A percentile compares a stretch with the other conserved stretches of the same genome.
Conservation (phyloP, 1,284 basidiomycete species). For the Malassezia dermatis region DNA sequence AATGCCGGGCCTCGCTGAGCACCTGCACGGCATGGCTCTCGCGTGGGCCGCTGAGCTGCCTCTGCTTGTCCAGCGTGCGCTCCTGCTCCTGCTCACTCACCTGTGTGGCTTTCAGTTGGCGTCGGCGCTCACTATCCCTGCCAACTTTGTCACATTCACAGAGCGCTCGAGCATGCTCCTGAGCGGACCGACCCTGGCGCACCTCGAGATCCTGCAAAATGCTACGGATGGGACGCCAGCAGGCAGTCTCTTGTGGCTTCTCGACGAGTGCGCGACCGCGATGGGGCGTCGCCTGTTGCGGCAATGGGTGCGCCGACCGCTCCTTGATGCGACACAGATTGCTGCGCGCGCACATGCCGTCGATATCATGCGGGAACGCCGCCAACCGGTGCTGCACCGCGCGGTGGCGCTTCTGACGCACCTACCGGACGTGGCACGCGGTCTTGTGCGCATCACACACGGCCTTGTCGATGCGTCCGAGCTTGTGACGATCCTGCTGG, state of each 20-base stretch:
- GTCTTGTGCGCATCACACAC: conserved; percentile 78
- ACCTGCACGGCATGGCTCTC: background rate
- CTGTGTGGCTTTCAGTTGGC: conserved; percentile 64
- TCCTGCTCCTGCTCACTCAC: conserved; percentile 68
- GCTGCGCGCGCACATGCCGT: conserved; percentile 71
- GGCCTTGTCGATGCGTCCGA: conserved; percentile 72
- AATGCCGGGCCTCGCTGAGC: background rate
- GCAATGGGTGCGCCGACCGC: conserved; percentile 75
- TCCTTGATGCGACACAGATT: conserved; percentile 60
- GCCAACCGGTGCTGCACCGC: conserved; percentile 52
- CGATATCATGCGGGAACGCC: conserved; percentile 61
- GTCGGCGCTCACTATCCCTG: conserved; percentile 26
- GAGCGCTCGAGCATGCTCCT: conserved; percentile 70
- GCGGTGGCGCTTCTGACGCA: conserved; percentile 56
- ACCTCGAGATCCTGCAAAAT: conserved; percentile 53
- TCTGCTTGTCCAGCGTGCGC: conserved; percentile 57
- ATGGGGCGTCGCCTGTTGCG: conserved; percentile 76
- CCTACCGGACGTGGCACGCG: conserved; percentile 78
- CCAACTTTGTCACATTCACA: conserved; percentile 61
- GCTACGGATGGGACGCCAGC: conserved; percentile 58
- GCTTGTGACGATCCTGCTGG: conserved; percentile 63
- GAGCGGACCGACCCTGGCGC: conserved; percentile 73
- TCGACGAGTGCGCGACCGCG: conserved; percentile 70
- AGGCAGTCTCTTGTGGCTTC: conserved; percentile 73
- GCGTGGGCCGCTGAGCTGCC: background rate